Conservation (phyloP, 805 yeast species). For the Barnettozyma sp. region DNA sequence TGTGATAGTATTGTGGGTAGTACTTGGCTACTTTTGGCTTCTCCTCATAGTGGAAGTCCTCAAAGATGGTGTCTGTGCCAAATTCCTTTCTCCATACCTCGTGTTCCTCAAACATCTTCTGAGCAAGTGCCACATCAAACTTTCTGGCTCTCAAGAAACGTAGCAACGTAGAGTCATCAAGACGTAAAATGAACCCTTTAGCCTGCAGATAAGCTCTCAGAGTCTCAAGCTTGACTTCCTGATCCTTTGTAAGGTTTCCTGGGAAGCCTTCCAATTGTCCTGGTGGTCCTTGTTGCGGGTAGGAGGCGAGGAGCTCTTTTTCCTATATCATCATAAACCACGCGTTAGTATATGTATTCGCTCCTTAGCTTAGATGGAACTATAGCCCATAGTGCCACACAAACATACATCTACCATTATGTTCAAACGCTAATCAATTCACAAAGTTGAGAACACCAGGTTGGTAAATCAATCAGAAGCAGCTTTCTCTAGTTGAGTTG, state of each 20-base stretch:
- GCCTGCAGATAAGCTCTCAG: constrained; percentile 52
- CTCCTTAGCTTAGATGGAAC: too few relatives aligned
- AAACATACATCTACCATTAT: not conserved
- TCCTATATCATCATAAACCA: not conserved
- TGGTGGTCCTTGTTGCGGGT: constrained; percentile 62
- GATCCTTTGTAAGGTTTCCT: constrained; percentile 68
- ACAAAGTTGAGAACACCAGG: too few relatives aligned
- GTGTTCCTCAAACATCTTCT: constrained; percentile 76
- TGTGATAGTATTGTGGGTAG: constrained; percentile 97
- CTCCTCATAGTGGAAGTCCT: constrained; percentile 88
- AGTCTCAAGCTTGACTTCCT: constrained; percentile 50
- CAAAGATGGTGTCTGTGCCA: constrained; percentile 80
- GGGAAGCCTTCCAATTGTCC: constrained; percentile 70
- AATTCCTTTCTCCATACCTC: constrained; percentile 88
- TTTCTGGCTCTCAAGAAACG: constrained; percentile 94
- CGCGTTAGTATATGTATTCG: too few relatives aligned
- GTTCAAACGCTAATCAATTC: constrained; percentile 1
- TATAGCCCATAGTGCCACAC: too few relatives aligned
- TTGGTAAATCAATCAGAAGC: too few relatives aligned
- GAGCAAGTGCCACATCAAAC: constrained; percentile 76
- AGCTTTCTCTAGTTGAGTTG: too few relatives aligned
- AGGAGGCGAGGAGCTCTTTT: constrained; percentile 32
- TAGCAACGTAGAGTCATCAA: constrained; percentile 78
- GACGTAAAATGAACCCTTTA: constrained; percentile 65
- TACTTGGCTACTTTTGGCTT: constrained; percentile 81